These are phyloP conservation scores for Phytophthora vignae DNA, from an alignment of 352 stramenopile genomes.

Conservation along the genomic window DNA sequence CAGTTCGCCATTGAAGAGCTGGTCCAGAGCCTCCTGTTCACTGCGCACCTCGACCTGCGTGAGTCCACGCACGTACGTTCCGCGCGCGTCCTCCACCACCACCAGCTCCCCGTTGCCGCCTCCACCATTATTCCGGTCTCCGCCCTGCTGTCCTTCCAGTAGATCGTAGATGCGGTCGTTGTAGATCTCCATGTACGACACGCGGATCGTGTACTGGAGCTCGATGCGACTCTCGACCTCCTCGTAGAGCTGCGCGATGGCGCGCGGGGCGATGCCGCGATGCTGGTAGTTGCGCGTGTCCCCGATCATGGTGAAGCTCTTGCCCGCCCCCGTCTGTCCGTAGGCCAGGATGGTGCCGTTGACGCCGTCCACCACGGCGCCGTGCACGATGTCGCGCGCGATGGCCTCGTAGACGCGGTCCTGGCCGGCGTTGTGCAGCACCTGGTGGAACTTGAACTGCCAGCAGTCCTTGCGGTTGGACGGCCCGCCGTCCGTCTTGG, in stretches of 20 bases:
- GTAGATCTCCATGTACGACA: slow-evolving; percentile 97
- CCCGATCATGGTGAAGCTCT: slow-evolving; percentile 94
- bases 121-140: slow-evolving; percentile 13
- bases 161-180: slow-evolving; percentile 96
- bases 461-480: slow-evolving; percentile 86
- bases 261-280: slow-evolving; percentile 87
- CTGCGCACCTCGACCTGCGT: slow-evolving; percentile 80
- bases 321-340: slow-evolving; percentile 89
- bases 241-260: slow-evolving; percentile 90
- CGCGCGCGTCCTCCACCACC: slow-evolving; percentile 85
- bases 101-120: slow-evolving; percentile 64
- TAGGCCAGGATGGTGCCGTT: slow-evolving; percentile 92
- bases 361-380: slow-evolving; percentile 86
- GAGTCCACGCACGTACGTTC: slow-evolving; percentile 89
- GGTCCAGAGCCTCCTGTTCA: slow-evolving; percentile 92
- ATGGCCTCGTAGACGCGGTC: slow-evolving; percentile 93
- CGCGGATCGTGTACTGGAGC: slow-evolving; percentile 85
- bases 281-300: slow-evolving; percentile 93
- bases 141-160: slow-evolving; percentile 49
- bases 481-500: slow-evolving; percentile 41
- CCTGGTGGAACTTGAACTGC: slow-evolving; percentile 94
- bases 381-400: slow-evolving; percentile 89
- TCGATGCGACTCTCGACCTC: slow-evolving; percentile 92
- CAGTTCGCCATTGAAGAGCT: slow-evolving; percentile 93
- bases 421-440: slow-evolving; percentile 93